Evolutionary conservation across 768 basidiomycete genomes (phyloP).

Genomic region (Termitomyces sp.): DNA sequence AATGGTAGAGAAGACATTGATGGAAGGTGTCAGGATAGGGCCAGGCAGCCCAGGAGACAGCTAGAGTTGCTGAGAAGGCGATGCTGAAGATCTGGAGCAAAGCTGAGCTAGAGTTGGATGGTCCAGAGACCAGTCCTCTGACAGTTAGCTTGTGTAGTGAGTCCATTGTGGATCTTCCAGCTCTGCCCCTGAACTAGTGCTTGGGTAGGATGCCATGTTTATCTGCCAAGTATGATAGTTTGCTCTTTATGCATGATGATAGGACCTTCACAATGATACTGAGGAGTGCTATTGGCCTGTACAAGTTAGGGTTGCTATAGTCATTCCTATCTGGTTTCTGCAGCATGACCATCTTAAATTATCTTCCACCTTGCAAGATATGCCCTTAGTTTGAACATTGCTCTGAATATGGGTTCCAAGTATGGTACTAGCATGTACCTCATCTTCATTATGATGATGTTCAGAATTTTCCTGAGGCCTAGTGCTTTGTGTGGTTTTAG

Average conservation of each 20-base stretch:
- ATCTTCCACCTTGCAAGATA: slow-evolving; percentile 25
- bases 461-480: slow-evolving; percentile 16
- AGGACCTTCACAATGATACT: too few species aligned
- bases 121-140: too few species aligned
- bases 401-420: slow-evolving; percentile 24
- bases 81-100: too few species aligned
- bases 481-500: slow-evolving; percentile 33
- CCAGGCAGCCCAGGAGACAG: too few species aligned
- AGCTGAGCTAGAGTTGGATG: too few species aligned
- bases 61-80: too few species aligned
- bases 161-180: slow-evolving; percentile 14
- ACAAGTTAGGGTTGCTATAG: slow-evolving; percentile 28
- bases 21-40: too few species aligned
- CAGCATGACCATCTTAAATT: slow-evolving; percentile 25
- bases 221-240: slow-evolving; percentile 12
- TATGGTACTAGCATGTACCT: slow-evolving; percentile 18
- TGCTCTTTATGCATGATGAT: slow-evolving; percentile 8
- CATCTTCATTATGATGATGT: slow-evolving; percentile 26
- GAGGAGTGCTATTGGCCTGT: not conserved
- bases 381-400: slow-evolving; percentile 18
- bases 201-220: slow-evolving; percentile 13
- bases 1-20: too few species aligned
- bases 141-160: not conserved
- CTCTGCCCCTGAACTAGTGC: slow-evolving; percentile 25
- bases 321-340: slow-evolving; percentile 30